These are phyloP conservation scores for Cercospora beticola DNA, from an alignment of 2,329 filamentous ascomycete genomes.

Conservation along the genomic window DNA sequence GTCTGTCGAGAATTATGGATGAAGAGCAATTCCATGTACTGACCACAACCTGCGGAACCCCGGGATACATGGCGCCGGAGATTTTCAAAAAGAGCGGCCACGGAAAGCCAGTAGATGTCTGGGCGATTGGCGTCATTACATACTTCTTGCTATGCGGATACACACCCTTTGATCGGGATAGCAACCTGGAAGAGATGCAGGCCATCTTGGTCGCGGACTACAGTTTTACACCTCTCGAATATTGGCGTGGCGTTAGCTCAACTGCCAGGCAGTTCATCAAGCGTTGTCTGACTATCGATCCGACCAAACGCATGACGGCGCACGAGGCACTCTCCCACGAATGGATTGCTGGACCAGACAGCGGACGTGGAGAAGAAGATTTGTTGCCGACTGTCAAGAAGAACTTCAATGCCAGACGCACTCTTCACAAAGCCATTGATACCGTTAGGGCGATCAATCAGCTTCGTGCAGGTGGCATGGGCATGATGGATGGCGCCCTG, in stretches of 20 bases:
- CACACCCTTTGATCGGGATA: slow-evolving; percentile 96
- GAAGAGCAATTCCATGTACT: slow-evolving; percentile 97
- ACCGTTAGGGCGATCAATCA: slow-evolving; percentile 69
- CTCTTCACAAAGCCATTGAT: slow-evolving; percentile 66
- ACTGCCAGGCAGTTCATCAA: slow-evolving; percentile 87
- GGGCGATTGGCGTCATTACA: slow-evolving; percentile 97
- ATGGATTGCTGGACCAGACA: slow-evolving; percentile 62
- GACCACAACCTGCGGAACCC: slow-evolving; percentile 95
- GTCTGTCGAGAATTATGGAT: slow-evolving; percentile 95
- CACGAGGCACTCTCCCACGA: slow-evolving; percentile 69
- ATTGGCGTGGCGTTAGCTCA: slow-evolving; percentile 91
- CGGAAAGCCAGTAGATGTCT: slow-evolving; percentile 96
- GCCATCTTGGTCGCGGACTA: slow-evolving; percentile 97
- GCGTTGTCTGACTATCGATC: slow-evolving; percentile 86
- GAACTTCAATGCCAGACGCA: slow-evolving; percentile 67
- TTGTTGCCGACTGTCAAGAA: slow-evolving; percentile 66
- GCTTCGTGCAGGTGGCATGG: slow-evolving; percentile 57
- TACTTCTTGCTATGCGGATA: slow-evolving; percentile 98
- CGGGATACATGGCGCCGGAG: slow-evolving; percentile 98
- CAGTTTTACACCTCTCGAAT: slow-evolving; percentile 88
- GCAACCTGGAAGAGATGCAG: slow-evolving; percentile 98
- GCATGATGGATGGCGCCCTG: slow-evolving; percentile 62
- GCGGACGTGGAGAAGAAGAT: slow-evolving; percentile 52
- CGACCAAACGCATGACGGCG: slow-evolving; percentile 81
- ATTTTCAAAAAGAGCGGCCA: slow-evolving; percentile 99